Evolutionary conservation across 1,139 yeast species (phyloP).

Genomic region (Blastobotrys ciferrii): DNA sequence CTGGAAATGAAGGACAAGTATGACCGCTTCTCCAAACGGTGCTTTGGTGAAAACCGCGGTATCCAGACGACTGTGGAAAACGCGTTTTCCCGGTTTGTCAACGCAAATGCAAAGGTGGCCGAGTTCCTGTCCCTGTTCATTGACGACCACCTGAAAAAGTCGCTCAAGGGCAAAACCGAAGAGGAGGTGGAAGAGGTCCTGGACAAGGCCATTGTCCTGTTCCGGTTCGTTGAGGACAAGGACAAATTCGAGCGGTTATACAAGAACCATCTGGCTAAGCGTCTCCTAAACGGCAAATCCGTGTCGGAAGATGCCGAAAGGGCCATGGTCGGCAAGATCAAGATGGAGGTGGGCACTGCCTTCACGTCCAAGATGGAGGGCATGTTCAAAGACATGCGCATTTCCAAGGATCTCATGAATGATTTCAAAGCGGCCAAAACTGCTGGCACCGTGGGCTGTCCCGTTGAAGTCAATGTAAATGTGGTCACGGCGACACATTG

Average conservation of each 20-base stretch:
- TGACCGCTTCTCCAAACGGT: constrained; percentile 45
- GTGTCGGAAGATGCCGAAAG: constrained; percentile 65
- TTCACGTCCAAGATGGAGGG: constrained; percentile 80
- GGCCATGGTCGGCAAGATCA: constrained; percentile 63
- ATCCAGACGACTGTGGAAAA: constrained; percentile 57
- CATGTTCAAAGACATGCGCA: constrained; percentile 79
- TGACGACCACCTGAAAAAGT: constrained; percentile 68
- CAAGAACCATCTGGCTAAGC: constrained; percentile 84
- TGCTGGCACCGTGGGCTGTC: constrained; percentile 17
- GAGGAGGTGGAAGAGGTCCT: constrained; percentile 56
- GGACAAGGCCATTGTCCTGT: constrained; percentile 56
- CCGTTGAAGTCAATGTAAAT: constrained; percentile 48
- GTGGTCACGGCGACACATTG: constrained; percentile 57
- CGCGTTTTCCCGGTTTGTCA: constrained; percentile 64
- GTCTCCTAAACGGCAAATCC: constrained; percentile 58
- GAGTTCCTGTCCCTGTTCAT: constrained; percentile 74
- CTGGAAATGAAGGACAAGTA: constrained; percentile 55
- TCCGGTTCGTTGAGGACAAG: constrained; percentile 73
- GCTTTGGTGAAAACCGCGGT: constrained; percentile 51
- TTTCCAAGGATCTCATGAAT: constrained; percentile 58
- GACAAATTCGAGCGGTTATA: constrained; percentile 85
- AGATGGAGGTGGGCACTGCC: constrained; percentile 77
- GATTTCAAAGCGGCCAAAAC: constrained; percentile 38
- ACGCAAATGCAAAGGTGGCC: constrained; percentile 56
- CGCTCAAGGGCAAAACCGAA: constrained; percentile 50